phyloP scores from a whole-genome alignment of 768 basidiomycete species.

The Suillus discolor region DNA sequence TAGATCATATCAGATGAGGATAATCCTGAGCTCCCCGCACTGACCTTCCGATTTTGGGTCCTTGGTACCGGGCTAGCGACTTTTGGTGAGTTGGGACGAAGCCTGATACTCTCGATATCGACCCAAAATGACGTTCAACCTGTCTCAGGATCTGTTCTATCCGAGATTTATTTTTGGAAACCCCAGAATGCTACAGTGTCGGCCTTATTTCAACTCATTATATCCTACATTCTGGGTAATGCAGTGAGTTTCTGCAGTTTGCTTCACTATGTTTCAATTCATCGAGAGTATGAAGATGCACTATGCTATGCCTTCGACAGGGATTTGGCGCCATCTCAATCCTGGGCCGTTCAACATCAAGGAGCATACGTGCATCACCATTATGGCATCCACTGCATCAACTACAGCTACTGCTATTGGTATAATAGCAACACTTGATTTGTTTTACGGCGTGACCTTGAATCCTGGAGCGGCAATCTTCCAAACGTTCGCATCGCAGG shows the following conservation, averaged over 20 bases:
- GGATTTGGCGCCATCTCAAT: slow-evolving; percentile 56
- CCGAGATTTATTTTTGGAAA: slow-evolving; percentile 40
- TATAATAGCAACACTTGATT: slow-evolving; percentile 59
- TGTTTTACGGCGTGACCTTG: slow-evolving; percentile 53
- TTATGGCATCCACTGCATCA: slow-evolving; percentile 62
- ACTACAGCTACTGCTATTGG: slow-evolving; percentile 59
- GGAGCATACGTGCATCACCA: slow-evolving; percentile 65
- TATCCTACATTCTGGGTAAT: slow-evolving; percentile 55
- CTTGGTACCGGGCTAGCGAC: slow-evolving; percentile 51
- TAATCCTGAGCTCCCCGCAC: slow-evolving; percentile 48
- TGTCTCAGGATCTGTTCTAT: slow-evolving; percentile 35
- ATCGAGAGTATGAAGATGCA: slow-evolving; percentile 14
- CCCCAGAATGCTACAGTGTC: slow-evolving; percentile 54
- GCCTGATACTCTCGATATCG: not conserved
- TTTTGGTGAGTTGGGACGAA: slow-evolving; percentile 32
- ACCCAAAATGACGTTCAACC: slow-evolving; percentile 32
- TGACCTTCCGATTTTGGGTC: slow-evolving; percentile 52
- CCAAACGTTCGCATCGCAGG: slow-evolving; percentile 54
- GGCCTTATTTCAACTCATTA: slow-evolving; percentile 56
- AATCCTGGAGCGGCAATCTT: slow-evolving; percentile 55
- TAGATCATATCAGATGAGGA: slow-evolving; percentile 52
- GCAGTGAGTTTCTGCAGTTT: slow-evolving; percentile 45
- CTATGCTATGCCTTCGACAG: slow-evolving; percentile 15
- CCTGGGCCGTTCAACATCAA: slow-evolving; percentile 66
- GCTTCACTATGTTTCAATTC: not conserved